Conservation (phyloP, 176 grass and related monocot genomes). For the Tuctoria greenei region DNA sequence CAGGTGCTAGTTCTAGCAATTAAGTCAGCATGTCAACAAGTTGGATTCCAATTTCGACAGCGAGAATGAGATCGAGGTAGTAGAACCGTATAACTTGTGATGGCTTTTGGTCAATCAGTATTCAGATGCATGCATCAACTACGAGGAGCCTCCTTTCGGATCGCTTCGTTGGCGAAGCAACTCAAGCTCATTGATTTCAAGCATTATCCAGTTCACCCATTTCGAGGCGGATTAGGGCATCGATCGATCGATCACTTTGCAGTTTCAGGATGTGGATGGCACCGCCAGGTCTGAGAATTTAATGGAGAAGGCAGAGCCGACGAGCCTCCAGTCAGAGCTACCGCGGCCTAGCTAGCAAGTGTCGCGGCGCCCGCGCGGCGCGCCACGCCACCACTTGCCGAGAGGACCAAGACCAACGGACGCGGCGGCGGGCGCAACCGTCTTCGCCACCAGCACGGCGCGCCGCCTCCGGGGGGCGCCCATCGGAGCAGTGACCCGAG, state of each 20-base stretch:
- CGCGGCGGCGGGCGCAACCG: not conserved
- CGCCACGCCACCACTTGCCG: not conserved
- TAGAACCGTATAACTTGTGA: no score
- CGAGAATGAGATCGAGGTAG: not conserved
- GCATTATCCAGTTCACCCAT: constrained; percentile 33
- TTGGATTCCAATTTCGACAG: not conserved
- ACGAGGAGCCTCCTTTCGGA: not conserved
- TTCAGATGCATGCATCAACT: not conserved
- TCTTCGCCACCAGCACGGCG: constrained; percentile 32
- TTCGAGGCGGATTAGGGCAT: constrained; percentile 12
- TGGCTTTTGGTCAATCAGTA: not conserved
- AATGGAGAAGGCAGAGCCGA: not conserved
- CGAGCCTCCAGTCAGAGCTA: constrained; percentile 25
- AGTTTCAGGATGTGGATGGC: constrained; percentile 28
- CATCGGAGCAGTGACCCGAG: no score
- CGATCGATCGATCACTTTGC: not conserved
- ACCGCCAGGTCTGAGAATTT: constrained; percentile 25
- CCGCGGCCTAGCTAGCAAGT: not conserved
- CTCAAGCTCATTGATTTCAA: constrained; percentile 5
- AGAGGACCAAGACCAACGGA: constrained; percentile 2
- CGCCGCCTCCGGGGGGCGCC: constrained; percentile 26
- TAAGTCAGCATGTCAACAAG: not conserved
- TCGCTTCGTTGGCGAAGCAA: not conserved
- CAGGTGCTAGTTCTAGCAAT: not conserved
- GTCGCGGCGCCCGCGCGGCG: not conserved